Conservation (phyloP, 495 filamentous ascomycete genomes). For the Diplogelasinospora grovesii region DNA sequence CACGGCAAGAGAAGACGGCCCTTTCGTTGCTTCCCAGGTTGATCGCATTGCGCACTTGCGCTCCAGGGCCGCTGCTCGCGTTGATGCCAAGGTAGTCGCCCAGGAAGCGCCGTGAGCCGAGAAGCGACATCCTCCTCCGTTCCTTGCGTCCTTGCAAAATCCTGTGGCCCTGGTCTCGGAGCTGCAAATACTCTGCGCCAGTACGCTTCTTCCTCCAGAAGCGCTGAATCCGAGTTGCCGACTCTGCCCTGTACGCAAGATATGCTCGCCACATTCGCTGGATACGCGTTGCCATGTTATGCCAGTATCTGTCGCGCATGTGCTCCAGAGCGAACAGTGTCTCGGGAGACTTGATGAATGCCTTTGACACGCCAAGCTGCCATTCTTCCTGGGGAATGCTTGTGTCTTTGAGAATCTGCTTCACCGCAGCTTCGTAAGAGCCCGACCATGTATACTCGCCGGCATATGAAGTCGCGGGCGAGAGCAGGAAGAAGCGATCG, state of each 20-base stretch:
- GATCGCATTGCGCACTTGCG: slow-evolving; percentile 68
- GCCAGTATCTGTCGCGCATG: slow-evolving; percentile 97
- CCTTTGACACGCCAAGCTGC: slow-evolving; percentile 95
- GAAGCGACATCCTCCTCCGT: slow-evolving; percentile 77
- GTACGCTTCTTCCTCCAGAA: slow-evolving; percentile 90
- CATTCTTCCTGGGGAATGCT: slow-evolving; percentile 92
- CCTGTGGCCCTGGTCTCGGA: slow-evolving; percentile 85
- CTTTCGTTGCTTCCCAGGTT: slow-evolving; percentile 58
- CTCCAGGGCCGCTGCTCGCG: slow-evolving; percentile 72
- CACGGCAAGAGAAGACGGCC: slow-evolving; percentile 81
- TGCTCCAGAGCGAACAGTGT: slow-evolving; percentile 95
- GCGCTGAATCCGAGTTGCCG: slow-evolving; percentile 86
- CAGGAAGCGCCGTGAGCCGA: slow-evolving; percentile 86
- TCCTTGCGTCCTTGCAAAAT: slow-evolving; percentile 82
- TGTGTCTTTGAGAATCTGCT: slow-evolving; percentile 92
- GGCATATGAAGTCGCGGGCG: slow-evolving; percentile 89
- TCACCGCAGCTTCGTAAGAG: slow-evolving; percentile 77
- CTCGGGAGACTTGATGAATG: slow-evolving; percentile 98
- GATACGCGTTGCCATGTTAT: slow-evolving; percentile 98
- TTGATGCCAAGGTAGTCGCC: slow-evolving; percentile 92
- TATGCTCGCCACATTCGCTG: slow-evolving; percentile 97
- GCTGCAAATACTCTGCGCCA: slow-evolving; percentile 76
- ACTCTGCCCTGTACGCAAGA: slow-evolving; percentile 83
- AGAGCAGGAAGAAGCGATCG: slow-evolving; percentile 93
- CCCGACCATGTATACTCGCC: slow-evolving; percentile 96